Conservation (phyloP, 169 alveolate genomes). For the Besnoitia besnoiti region DNA sequence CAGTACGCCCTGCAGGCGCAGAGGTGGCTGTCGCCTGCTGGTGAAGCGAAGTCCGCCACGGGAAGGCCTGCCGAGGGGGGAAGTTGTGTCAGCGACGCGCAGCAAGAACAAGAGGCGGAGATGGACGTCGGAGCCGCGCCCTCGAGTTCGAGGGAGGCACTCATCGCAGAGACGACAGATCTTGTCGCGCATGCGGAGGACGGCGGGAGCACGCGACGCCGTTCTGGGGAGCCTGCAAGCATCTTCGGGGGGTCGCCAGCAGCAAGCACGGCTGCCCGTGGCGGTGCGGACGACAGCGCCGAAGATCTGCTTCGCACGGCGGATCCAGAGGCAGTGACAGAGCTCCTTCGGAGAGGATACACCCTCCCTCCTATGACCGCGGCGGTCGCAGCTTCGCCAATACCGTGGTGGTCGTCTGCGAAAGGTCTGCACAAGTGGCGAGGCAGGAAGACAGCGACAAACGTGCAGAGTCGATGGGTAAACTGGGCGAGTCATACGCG, state of each 20-base stretch:
- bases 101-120: background rate
- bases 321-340: background rate
- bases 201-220: too few relatives aligned
- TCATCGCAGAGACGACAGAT: too few relatives aligned
- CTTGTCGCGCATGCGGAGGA: too few relatives aligned
- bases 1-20: background rate
- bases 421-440: conserved; percentile 64
- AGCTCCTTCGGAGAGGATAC: conserved; percentile 2
- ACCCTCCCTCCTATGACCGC: conserved; percentile 56
- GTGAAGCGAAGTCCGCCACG: background rate
- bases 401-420: conserved; percentile 64
- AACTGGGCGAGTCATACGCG: conserved; percentile 59
- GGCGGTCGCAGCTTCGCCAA: conserved; percentile 56
- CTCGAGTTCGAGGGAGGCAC: too few relatives aligned
- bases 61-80: background rate
- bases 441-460: conserved; percentile 39
- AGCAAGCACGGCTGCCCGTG: background rate
- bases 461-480: conserved; percentile 60
- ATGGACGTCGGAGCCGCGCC: background rate
- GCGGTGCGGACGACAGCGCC: background rate
- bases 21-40: background rate
- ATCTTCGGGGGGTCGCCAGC: background rate
- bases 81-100: background rate
- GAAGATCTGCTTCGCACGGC: background rate
- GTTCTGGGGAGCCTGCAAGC: too few relatives aligned